phyloP scores from a whole-genome alignment of 2,329 filamentous ascomycete genomes.

The Trichoderma sp. region DNA sequence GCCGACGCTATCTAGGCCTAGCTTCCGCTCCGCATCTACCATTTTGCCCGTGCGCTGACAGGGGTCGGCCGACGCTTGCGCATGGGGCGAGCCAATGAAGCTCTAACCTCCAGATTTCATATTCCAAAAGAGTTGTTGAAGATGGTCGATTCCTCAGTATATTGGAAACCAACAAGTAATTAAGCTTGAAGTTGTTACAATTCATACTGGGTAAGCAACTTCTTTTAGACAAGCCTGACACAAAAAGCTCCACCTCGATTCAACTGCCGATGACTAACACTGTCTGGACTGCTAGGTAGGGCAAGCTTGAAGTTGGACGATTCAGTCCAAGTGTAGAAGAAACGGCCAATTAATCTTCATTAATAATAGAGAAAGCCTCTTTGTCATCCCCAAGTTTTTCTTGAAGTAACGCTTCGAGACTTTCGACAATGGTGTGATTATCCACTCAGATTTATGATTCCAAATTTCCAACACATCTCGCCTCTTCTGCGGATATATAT shows the following conservation, averaged over 20 bases:
- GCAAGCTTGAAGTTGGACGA: neutral
- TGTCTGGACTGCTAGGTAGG: neutral
- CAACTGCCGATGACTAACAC: neutral
- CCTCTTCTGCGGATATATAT: neutral
- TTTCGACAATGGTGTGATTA: neutral
- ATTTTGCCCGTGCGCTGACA: neutral
- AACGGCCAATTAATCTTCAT: neutral
- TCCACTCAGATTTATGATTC: neutral
- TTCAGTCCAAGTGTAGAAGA: neutral
- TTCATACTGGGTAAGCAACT: neutral
- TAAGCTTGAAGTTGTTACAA: neutral
- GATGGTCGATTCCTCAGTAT: neutral
- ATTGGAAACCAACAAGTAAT: neutral
- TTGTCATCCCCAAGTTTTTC: neutral
- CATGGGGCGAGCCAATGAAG: neutral
- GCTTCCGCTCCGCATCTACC: neutral
- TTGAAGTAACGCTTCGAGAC: neutral
- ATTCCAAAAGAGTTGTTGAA: neutral
- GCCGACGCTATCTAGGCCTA: neutral
- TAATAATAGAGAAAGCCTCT: neutral
- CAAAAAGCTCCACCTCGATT: neutral
- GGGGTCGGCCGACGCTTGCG: constrained; percentile 3
- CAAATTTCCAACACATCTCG: neutral
- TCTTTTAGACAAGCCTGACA: neutral
- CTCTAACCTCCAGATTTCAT: too few relatives aligned